Evolutionary conservation across 805 yeast genomes (phyloP), one percentile per base, ranked within the genome.

Genomic region (Lipomyces japonicus): DNA sequence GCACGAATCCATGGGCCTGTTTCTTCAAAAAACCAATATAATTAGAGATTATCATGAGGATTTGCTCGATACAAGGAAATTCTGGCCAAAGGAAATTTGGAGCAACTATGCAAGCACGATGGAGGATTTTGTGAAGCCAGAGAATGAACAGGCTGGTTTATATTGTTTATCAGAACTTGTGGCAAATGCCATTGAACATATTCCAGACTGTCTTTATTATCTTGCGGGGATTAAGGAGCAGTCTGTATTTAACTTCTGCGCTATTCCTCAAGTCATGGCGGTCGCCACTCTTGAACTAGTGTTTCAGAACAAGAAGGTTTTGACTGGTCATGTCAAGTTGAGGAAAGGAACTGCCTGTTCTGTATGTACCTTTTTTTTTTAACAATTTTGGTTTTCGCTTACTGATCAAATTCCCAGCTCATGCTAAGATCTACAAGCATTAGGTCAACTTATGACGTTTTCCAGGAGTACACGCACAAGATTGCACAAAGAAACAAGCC

Each of bases 201-300:
- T 79, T 35, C 78, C 77, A 46, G 93, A 87, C 63, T 84, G 81
- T 26, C 75, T 93, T 61, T 76, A 77, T 44, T 93, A 86, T 66
- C 74, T 93, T 49, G 77, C 91, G 16, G 73, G 81, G 54, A 78
- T 93, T 43, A 77, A 77, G 51, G 98, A 93, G 65, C 86, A 84
- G 53, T 80, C 95, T 1, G 71, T 83, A 43, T 93, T 88, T 74
- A 84, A 82, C 61, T 93, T 93, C 73, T 90, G 97, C 72, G 87
- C 97, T 9, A 93, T 93, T 65, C 99, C 99, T 18, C 99, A 93
- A 71, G 97, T 91, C 18, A 93, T 93, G 98, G 96, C 97, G 32
- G 85, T 93, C 67, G 97, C 98, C 14, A 88, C 97, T 1, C 75
- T 93, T 61, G 88, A 91, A 21, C 73, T 82, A 45, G 84, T 93